A percentile compares a stretch with the other conserved stretches of the same genome.
Evolutionary conservation across 768 basidiomycete species (phyloP).

Genomic region (Hygrophorus russula): DNA sequence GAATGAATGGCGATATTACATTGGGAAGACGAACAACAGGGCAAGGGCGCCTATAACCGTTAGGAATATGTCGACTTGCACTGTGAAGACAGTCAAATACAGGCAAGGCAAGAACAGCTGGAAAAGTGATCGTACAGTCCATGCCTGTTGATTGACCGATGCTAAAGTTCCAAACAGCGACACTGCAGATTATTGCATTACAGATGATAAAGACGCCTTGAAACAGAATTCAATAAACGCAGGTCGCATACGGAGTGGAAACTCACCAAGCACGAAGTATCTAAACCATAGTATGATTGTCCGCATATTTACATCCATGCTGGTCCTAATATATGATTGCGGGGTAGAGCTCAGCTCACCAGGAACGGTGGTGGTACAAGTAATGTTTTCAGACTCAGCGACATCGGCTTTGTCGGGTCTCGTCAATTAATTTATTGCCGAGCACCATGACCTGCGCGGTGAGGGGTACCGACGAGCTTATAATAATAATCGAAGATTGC

Average conservation of each 20-base stretch:
- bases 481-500: no score
- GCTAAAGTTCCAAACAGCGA: constrained; percentile 61
- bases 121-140: constrained; percentile 24
- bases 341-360: no score
- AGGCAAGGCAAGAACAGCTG: neutral
- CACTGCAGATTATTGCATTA: constrained; percentile 52
- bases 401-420: no score
- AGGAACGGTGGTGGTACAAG: no score
- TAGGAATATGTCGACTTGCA: constrained; percentile 45
- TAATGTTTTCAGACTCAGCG: no score
- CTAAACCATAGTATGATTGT: constrained; percentile 38
- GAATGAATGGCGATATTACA: constrained; percentile 30
- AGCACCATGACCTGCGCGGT: no score
- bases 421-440: no score
- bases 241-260: neutral
- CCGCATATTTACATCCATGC: constrained; percentile 24
- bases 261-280: constrained; percentile 51
- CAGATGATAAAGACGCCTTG: constrained; percentile 51
- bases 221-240: constrained; percentile 2
- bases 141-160: constrained; percentile 25
- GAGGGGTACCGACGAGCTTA: no score
- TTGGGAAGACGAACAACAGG: constrained; percentile 43
- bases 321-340: no score
- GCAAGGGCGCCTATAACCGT: constrained; percentile 48
- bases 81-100: constrained; percentile 2